A percentile compares a stretch with the other conserved stretches of the same genome.
These are phyloP conservation scores for Solanum clarkiae DNA, from an alignment of 257 asterid species.

Conservation along the genomic window DNA sequence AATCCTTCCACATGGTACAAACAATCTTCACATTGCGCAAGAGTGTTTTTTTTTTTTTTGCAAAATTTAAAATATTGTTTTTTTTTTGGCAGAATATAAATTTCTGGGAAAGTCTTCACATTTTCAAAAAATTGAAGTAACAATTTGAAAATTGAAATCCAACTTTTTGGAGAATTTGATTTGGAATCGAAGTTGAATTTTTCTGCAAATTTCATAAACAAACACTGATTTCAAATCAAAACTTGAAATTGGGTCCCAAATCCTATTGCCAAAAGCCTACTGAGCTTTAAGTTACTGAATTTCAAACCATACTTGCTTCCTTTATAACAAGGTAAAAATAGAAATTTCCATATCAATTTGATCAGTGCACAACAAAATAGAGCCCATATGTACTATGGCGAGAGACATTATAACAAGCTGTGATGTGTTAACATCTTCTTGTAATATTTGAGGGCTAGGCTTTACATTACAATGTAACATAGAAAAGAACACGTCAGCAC, in stretches of 20 bases:
- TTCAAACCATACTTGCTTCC: not conserved
- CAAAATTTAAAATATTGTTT: not conserved
- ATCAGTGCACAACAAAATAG: not conserved
- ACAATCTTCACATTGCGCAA: not conserved
- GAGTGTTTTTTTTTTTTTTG: not conserved
- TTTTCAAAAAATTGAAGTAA: not conserved
- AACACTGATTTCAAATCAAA: not conserved
- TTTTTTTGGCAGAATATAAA: not conserved
- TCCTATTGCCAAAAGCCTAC: not conserved
- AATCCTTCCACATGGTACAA: not conserved
- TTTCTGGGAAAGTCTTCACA: not conserved
- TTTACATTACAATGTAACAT: not conserved
- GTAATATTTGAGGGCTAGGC: not conserved
- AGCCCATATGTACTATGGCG: not conserved
- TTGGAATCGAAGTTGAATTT: not conserved
- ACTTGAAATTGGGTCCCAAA: not conserved
- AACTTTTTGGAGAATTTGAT: not conserved
- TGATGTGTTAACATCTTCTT: not conserved
- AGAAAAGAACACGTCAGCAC: not conserved
- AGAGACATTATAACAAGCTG: not conserved
- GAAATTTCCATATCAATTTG: not conserved
- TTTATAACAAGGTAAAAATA: not conserved
- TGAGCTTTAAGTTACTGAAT: not conserved
- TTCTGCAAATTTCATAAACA: not conserved
- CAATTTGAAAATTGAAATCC: not conserved